Conservation (phyloP, 352 stramenopile genomes). For the Phytophthora agathidicida region DNA sequence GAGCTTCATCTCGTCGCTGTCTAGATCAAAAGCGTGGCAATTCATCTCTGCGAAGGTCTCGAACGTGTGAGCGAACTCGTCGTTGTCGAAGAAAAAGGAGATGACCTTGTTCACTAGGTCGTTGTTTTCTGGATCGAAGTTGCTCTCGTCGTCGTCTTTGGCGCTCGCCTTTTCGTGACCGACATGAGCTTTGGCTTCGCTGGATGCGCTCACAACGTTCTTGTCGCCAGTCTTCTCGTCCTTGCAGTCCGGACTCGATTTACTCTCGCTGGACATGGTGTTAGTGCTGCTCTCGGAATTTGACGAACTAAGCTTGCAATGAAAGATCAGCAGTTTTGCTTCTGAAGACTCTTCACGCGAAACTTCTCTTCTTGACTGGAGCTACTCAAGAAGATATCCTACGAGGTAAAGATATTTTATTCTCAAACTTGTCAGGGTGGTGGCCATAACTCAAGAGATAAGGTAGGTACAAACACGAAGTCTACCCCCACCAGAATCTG, state of each 20-base stretch:
- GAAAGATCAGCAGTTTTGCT: slow-evolving; percentile 20
- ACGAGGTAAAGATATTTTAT: too few species aligned
- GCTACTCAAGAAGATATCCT: too few species aligned
- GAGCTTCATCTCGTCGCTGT: slow-evolving; percentile 83
- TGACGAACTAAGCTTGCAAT: too few species aligned
- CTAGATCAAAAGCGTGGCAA: slow-evolving; percentile 68
- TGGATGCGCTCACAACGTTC: background rate
- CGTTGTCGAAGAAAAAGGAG: slow-evolving; percentile 81
- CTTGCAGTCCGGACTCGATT: slow-evolving; percentile 25
- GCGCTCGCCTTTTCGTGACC: slow-evolving; percentile 27
- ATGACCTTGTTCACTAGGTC: slow-evolving; percentile 71
- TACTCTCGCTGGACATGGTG: slow-evolving; percentile 45
- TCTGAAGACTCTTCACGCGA: slow-evolving; percentile 17
- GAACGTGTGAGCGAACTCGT: slow-evolving; percentile 76
- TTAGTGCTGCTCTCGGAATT: background rate
- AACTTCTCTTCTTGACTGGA: too few species aligned
- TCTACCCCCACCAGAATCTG: slow-evolving; percentile 4
- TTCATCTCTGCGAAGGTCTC: slow-evolving; percentile 70
- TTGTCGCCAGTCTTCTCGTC: slow-evolving; percentile 36
- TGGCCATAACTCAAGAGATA: too few species aligned
- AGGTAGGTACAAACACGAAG: slow-evolving; percentile 6
- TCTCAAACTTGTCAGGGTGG: too few species aligned
- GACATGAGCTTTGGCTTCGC: slow-evolving; percentile 31
- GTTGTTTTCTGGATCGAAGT: slow-evolving; percentile 21
- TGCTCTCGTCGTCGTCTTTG: slow-evolving; percentile 37